Base-by-base conservation (phyloP, 192 early-diverging fungal genomes). In the Coemansia guatemalensis region DNA sequence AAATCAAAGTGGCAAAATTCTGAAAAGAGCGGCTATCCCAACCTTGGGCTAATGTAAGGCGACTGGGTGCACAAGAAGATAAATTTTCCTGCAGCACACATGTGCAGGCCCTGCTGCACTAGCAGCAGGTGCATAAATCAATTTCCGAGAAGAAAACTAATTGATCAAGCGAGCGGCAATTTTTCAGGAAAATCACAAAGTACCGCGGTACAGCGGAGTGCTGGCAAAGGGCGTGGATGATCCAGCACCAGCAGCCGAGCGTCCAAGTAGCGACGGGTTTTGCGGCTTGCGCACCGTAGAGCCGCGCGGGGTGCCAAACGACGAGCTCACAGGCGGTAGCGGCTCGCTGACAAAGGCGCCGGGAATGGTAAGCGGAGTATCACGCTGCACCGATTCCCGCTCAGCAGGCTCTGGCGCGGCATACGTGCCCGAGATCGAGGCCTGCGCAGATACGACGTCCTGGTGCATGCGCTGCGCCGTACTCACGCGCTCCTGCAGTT, bases 401-500 rank as follows among this genome's bases (percentile, higher is more conserved):
- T 27, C 53, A 0, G 33, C 12, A 3, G 47, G 47, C 33, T 26
- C 44, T 2, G 23, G 52, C 6, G 39, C 65, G 20, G 55, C 53
- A 17, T 62, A 61, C 12, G 30, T 52, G 8, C 60, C 67, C 2
- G 65, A 29, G 44, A 68, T 51, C 24, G 66, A 44, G 3, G 75
- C 44, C 62, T 78, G 75, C 41, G 69, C 58, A 2, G 69, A 30
- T 32, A 48, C 53, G 41, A 78, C 75, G 18, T 79, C 71, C 64
- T 79, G 76, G 49, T 62, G 44, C 51, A 79, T 70, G 9, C 64
- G 63, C 64, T 73, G 67, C 8, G 76, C 76, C 3, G 17, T 54
- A 61, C 73, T 79, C 44, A 70, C 62, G 29, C 76, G 76, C 17
- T 73, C 76, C 49, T 81, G 78, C 52, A 81, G 63, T 41, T 71